Base-by-base conservation (phyloP, 2,329 filamentous ascomycete genomes). In the Metarhizium robertsii region DNA sequence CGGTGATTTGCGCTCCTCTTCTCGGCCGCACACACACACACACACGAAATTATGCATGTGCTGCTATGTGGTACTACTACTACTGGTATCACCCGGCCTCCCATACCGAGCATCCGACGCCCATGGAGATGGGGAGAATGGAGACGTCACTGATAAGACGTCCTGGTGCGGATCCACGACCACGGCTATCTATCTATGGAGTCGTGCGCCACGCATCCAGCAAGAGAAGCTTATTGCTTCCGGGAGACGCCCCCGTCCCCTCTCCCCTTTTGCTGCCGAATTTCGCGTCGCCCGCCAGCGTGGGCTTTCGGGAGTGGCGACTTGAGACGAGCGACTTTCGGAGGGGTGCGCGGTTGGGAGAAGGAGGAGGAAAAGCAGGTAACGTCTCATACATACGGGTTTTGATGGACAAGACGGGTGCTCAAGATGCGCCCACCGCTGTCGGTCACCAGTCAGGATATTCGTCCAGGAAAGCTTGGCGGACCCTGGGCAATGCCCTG, bases 91-190 rank as follows among this genome's bases (percentile, higher is more conserved):
- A 25, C 25, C 25, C 25, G 25, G 25, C 25, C 25, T 25, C 25
- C 25, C 25, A 25, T 25, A 25, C 25, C 25, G 25, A 25, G 25
- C 25, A 34, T 7, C 32, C 32, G 32, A 8, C 32, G 32, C 2
- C 32, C 32, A 34, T 34, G 2, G 32, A 34, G 2, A 34, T 8
- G 18, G 42, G 20, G 42, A 18, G 6, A 18, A 36, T 38, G 34
- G 14, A 36, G 16, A 40, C 32, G 52, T 48, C 45, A 32, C 52
- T 49, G 52, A 53, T 53, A 53, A 53, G 52, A 30, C 25, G 25
- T 25, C 3, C 25, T 25, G 52, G 18, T 49, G 45, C 32, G 45
- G 43, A 53, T 45, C 16, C n/a, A 45, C n/a, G n/a, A 6, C 32
- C n/a, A 18, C 51, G 38, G 51, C 13, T 34, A 53, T 45, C 51